A percentile compares a stretch with the other conserved stretches of the same genome.
Conservation (phyloP, 164 flowering plant genomes). For the Macadamia integrifolia region DNA sequence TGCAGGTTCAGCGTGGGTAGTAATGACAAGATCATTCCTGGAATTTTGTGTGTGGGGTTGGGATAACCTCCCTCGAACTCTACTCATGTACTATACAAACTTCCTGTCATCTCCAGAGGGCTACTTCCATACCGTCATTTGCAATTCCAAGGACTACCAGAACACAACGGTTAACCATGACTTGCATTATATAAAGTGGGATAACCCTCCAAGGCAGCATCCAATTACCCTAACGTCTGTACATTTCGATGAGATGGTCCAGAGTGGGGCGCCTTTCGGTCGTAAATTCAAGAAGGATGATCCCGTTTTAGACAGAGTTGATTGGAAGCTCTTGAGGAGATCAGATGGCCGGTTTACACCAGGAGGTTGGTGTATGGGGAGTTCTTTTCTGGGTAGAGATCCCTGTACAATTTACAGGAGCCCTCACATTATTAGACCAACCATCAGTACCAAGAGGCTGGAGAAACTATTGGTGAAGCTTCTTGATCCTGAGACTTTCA, state of each 20-base stretch:
- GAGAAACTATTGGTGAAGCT: constrained; percentile 53
- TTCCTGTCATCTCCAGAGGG: constrained; percentile 68
- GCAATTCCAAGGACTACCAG: constrained; percentile 76
- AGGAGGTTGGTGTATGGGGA: constrained; percentile 74
- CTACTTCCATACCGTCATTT: constrained; percentile 76
- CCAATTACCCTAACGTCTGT: constrained; percentile 36
- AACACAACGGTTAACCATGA: constrained; percentile 78
- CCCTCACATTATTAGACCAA: constrained; percentile 49
- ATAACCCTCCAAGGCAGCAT: constrained; percentile 50
- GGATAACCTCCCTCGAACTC: constrained; percentile 87
- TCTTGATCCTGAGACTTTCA: constrained; percentile 58
- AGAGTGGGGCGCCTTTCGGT: constrained; percentile 76
- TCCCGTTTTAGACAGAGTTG: constrained; percentile 62
- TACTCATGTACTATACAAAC: constrained; percentile 85
- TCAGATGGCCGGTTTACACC: constrained; percentile 36
- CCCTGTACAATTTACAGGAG: constrained; percentile 46
- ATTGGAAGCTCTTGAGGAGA: constrained; percentile 43
- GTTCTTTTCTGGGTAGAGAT: constrained; percentile 29
- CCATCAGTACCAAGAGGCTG: constrained; percentile 49
- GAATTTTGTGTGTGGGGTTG: constrained; percentile 81
- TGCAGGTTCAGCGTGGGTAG: constrained; percentile 72
- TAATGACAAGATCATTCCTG: constrained; percentile 55
- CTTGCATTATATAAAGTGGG: constrained; percentile 63
- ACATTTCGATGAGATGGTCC: constrained; percentile 54
- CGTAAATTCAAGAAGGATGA: constrained; percentile 41